phyloP scores from a whole-genome alignment of 1,139 yeast genomes.

The Wickerhamomyces sp. region DNA sequence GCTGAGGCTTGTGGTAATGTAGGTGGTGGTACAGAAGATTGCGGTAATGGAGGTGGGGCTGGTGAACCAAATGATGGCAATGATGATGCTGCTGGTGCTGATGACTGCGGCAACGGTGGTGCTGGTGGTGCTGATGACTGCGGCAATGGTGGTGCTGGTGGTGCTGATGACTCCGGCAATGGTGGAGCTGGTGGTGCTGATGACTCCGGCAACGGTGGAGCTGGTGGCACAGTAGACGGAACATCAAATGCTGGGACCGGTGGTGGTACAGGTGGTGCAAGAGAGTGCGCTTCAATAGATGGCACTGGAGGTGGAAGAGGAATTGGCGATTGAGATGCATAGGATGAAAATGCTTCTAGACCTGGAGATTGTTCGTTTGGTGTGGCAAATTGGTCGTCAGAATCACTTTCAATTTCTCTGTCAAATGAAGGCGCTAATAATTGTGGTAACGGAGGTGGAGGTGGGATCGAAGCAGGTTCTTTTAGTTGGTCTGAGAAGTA shows the following conservation, averaged over 20 bases:
- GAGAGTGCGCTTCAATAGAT: constrained; percentile 14
- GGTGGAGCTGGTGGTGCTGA: constrained; percentile 17
- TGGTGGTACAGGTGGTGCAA: constrained; percentile 9
- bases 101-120: constrained; percentile 2
- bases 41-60: constrained; percentile 4
- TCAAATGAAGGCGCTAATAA: not conserved
- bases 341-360: not conserved
- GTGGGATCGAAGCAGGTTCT: too few species aligned
- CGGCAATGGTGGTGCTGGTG: constrained; percentile 7
- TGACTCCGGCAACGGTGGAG: constrained; percentile 26
- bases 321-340: not conserved
- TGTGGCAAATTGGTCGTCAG: constrained; percentile 1
- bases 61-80: constrained; percentile 2
- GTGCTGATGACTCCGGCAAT: constrained; percentile 37
- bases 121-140: constrained; percentile 22
- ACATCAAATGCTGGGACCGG: constrained; percentile 2
- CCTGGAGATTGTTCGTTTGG: constrained; percentile 1
- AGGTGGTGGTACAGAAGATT: constrained; percentile 2
- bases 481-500: too few species aligned
- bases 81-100: constrained; percentile 5
- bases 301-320: constrained; percentile 2
- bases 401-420: not conserved
- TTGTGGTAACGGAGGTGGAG: constrained; percentile 9
- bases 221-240: not conserved
- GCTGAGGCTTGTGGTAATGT: constrained; percentile 13